Evolutionary conservation across 192 early-diverging fungal species (phyloP), one percentile per base, ranked within the genome.

Genomic region (Coemansia erecta): DNA sequence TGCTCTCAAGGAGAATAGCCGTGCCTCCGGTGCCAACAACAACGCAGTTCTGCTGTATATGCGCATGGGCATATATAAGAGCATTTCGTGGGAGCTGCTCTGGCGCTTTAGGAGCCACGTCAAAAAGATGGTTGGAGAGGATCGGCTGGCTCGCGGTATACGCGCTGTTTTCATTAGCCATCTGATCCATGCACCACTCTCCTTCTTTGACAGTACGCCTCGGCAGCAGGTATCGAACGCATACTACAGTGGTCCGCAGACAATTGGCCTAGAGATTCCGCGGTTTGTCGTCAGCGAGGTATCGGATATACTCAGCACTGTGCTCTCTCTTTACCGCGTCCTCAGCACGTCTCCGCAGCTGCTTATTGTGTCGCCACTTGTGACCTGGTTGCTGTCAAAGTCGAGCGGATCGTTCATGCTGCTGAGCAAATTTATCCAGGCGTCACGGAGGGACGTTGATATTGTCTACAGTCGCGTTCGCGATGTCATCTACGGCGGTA

Each of bases 401-500:
- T 48, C 43, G 0, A 33, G 50, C 14, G n/a, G 5, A 0, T 24
- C 55, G 47, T 26, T 77, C 17, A 46, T 53, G 5, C 35, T 68
- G 5, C 19, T 56, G 0, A 9, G 12, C n/a, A 39, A 21, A 11
- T 40, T 21, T 10, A 15, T 66, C 9, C 2, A 17, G 1, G 55
- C 48, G 18, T 63, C 69, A 8, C 2, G 47, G 15, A 56, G 60
- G 4, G 26, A 37, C 0, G 21, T 19, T 12, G 15, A 43, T 1
- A 21, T 74, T 4, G 61, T 19, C 4, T 19, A 58, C 22, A 58
- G 35, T 19, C 50, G 56, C 1, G 58, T 57, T 0, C 41, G 42
- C 9, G 53, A 67, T 46, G 44, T 70, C 13, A 66, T 77, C 13
- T 21, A 22, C 0, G 90, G 87, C 17, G 91, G 90, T 0, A 65